These are phyloP conservation scores for Cryptococcus sp. DNA, from an alignment of 1,284 basidiomycete species.

Conservation along the genomic window DNA sequence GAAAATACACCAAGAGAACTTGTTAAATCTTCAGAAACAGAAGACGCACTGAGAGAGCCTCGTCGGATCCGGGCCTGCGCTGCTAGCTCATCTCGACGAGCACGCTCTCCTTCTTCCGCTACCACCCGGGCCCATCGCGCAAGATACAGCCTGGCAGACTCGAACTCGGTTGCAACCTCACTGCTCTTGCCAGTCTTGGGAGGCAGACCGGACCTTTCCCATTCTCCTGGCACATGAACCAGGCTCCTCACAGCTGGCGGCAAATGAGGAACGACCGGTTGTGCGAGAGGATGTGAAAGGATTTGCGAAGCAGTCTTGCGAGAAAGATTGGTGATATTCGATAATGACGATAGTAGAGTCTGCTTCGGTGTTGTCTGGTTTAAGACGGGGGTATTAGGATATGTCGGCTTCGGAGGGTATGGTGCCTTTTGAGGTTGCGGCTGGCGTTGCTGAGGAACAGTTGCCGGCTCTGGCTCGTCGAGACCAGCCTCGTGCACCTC, in stretches of 20 bases:
- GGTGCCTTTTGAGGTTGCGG: conserved; percentile 44
- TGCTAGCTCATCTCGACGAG: conserved; percentile 68
- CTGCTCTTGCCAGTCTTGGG: conserved; percentile 63
- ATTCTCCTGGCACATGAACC: conserved; percentile 72
- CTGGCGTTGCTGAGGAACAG: conserved; percentile 14
- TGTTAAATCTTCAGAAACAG: conserved; percentile 61
- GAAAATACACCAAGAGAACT: conserved; percentile 85
- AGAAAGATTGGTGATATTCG: conserved; percentile 83
- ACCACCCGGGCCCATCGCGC: conserved; percentile 93
- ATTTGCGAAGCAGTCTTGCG: conserved; percentile 88
- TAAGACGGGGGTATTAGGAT: conserved; percentile 31
- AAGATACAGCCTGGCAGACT: conserved; percentile 91
- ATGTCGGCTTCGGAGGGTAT: conserved; percentile 58
- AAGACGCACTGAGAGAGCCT: conserved; percentile 5
- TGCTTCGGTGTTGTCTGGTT: conserved; percentile 38
- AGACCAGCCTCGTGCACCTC: conserved; percentile 67
- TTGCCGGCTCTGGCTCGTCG: conserved; percentile 24
- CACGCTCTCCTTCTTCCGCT: conserved; percentile 90
- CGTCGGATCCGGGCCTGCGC: conserved; percentile 30
- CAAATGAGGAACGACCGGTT: conserved; percentile 89
- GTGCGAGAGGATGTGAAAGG: conserved; percentile 86
- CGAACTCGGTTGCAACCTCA: conserved; percentile 69
- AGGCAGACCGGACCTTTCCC: conserved; percentile 60
- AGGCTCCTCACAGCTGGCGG: conserved; percentile 86
- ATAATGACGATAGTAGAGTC: conserved; percentile 70